These are phyloP conservation scores for Atalantia buxifolia DNA, from an alignment of 345 rosid genomes.

Conservation along the genomic window DNA sequence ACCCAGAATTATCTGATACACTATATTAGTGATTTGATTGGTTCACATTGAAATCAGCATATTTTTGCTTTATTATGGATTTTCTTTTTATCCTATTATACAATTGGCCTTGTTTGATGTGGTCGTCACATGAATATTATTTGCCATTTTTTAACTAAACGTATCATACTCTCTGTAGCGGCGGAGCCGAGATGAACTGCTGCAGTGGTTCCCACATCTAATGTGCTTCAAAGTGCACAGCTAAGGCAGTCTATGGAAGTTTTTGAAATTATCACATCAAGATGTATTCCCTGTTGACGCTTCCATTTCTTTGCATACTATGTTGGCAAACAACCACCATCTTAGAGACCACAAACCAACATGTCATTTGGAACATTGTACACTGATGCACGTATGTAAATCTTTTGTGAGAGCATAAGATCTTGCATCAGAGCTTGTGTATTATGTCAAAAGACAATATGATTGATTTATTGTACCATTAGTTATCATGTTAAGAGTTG, in stretches of 20 bases:
- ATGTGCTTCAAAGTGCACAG: constrained; percentile 92
- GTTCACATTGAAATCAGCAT: background rate
- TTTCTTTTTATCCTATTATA: background rate
- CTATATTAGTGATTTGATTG: background rate
- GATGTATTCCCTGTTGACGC: background rate
- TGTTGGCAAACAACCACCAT: background rate
- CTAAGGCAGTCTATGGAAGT: constrained; percentile 30
- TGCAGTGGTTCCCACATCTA: constrained; percentile 63
- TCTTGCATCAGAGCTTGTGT: background rate
- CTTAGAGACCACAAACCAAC: background rate
- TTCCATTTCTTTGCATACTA: background rate
- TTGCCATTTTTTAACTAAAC: background rate
- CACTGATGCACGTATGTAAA: background rate
- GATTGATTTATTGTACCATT: background rate
- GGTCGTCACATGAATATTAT: background rate
- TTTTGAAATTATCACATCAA: constrained; percentile 3
- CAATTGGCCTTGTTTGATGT: background rate
- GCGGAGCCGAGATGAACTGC: constrained; percentile 71
- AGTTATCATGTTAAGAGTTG: too few species aligned
- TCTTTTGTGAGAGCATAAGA: background rate
- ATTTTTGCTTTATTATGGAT: background rate
- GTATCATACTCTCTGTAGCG: constrained; percentile 32
- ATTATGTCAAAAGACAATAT: too few species aligned
- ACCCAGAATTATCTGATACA: background rate
- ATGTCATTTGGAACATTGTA: background rate